Base-by-base conservation (phyloP, 148 eudicot genomes). In the Diospyros kaki region DNA sequence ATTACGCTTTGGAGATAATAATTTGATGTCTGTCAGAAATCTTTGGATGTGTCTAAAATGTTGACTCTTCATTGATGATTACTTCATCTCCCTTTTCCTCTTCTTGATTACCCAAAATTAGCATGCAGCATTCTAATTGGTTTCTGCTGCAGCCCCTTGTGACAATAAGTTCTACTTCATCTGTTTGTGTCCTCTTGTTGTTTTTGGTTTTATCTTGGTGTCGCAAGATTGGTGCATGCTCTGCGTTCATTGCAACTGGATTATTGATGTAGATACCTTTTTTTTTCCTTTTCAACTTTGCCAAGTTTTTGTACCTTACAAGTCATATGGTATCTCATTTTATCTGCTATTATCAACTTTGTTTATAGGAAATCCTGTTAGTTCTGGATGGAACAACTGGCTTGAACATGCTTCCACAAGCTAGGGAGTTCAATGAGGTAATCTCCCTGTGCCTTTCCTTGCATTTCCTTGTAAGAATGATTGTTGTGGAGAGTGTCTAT, bases 301-400 rank as follows among this genome's bases (percentile, higher is more conserved):
- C 55, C 72, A 28, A 7, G 54, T 53, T 73, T 18, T 11, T 4
- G 3, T 18, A 8, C 53, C 39, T 42, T 76, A 9, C n/a, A 28
- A 13, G 55, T 50, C 46, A 15, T 52, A 11, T 2, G n/a, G 15
- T 48, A 52, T 73, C 38, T 43, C 18, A 48, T 72, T 46, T 58
- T 9, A 58, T 11, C 54, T 41, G 59, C 59, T 79, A 17, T 28
- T 28, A 15, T 62, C 62, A 58, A 39, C 45, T 38, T 56, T 59
- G 39, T 73, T 75, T 73, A 71, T 85, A 95, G 99, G 99, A 95
- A 80, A 95, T 95, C 68, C 80, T 95, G 73, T 89, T 86, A 74
- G 99, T 95, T 76, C 80, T 95, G 89, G 99, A 95, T 76, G 99
- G 97, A 76, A 95, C 99, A 64, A 95, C 99, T 79, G 99, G 99